phyloP scores from a whole-genome alignment of 805 yeast species.

The Cyberlindnera veronae region DNA sequence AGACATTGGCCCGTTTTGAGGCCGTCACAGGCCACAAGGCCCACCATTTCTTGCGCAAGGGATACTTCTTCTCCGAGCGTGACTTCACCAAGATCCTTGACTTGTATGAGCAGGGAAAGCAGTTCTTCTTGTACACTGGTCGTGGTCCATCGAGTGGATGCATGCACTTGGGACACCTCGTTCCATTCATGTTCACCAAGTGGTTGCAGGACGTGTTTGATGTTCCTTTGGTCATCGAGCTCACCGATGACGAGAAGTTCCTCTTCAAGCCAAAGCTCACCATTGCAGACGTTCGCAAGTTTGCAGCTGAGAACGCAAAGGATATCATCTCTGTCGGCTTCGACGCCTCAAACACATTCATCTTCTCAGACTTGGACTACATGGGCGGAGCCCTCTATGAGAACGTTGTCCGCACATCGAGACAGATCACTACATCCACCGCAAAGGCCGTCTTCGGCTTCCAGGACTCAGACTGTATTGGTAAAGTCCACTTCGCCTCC shows the following conservation, averaged over 20 bases:
- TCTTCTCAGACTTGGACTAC: constrained; percentile 87
- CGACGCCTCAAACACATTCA: constrained; percentile 90
- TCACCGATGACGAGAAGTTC: constrained; percentile 97
- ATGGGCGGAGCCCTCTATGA: constrained; percentile 95
- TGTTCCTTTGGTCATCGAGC: constrained; percentile 88
- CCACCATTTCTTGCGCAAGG: constrained; percentile 85
- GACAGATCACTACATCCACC: constrained; percentile 95
- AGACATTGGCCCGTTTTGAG: constrained; percentile 71
- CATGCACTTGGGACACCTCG: constrained; percentile 96
- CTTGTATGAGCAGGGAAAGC: constrained; percentile 90
- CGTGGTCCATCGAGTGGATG: constrained; percentile 95
- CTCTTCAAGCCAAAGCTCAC: constrained; percentile 88
- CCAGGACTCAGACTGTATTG: constrained; percentile 91
- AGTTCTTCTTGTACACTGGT: constrained; percentile 93
- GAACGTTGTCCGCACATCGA: constrained; percentile 85
- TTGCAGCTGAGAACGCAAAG: constrained; percentile 78
- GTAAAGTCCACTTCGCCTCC: constrained; percentile 91
- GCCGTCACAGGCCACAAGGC: constrained; percentile 86
- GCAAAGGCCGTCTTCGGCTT: constrained; percentile 97
- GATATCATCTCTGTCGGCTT: constrained; percentile 95
- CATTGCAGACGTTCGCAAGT: constrained; percentile 80
- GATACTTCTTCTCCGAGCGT: constrained; percentile 90
- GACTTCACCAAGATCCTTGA: constrained; percentile 76
- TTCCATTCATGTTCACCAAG: constrained; percentile 92
- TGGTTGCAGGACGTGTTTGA: constrained; percentile 99